Evolutionary conservation across 2,329 filamentous ascomycete genomes (phyloP), one percentile per base, ranked within the genome.

Genomic region (Stagonosporopsis rhizophila): DNA sequence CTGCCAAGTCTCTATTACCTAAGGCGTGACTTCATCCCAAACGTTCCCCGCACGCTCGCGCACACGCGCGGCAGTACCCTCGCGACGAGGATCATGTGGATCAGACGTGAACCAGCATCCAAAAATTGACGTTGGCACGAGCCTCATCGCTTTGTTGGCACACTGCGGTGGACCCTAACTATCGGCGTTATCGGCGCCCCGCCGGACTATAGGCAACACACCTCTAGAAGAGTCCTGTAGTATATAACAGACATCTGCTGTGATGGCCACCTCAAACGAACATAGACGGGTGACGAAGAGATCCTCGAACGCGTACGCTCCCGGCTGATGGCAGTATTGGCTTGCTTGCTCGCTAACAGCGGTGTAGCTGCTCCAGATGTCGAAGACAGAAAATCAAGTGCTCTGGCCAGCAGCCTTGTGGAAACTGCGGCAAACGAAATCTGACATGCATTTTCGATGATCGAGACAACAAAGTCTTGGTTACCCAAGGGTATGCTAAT

Each of bases 311-410:
- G 61, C 61, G 59, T 64, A 61, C 30, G 61, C 39, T 22, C 12
- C 14, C 11, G 25, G 7, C 19, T 23, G 41, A 11, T 30, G 25
- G 9, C n/a, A 9, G 11, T 38, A 7, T 19, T 35, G 15, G 34
- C 34, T n/a, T 8, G 7, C 15, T 44, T 15, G 35, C 14, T 19
- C n/a, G 34, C 22, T 51, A 39, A 56, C 19, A 27, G 5, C 28
- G 27, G 19, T 15, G 60, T 15, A 66, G 69, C 23, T 72, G 69
- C 55, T 66, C 65, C 27, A 62, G 69, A 60, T 72, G 69, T 44
- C 62, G 68, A 37, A 53, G 66, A 44, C 69, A 71, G 38, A 72
- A 72, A 48, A 72, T 71, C 51, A 72, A 72, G 53, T 72, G 69
- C 44, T 72, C 69, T 0, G 69, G 69, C 14, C 66, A 70, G 45